Percentiles rank a stretch among this genome's conserved stretches.
These are phyloP conservation scores for Otatea glauca DNA, from an alignment of 176 grass and related monocot genomes.

Conservation along the genomic window DNA sequence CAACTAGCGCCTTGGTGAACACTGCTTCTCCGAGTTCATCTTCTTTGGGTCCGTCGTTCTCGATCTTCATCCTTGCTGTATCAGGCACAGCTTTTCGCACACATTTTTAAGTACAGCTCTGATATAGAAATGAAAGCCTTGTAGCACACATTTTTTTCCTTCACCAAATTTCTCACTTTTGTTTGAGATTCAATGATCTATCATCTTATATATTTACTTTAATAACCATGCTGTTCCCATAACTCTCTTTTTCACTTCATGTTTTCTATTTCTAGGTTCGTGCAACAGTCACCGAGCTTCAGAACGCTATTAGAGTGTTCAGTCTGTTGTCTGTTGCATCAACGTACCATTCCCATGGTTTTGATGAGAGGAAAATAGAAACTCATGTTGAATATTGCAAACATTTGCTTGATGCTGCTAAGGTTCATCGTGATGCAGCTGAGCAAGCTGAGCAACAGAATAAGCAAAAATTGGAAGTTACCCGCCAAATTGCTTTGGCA, in stretches of 20 bases:
- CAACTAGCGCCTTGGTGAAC: too few species aligned
- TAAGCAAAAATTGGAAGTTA: slow-evolving; percentile 87
- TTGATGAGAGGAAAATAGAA: slow-evolving; percentile 96
- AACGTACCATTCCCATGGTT: slow-evolving; percentile 87
- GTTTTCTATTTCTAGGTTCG: slow-evolving; percentile 61
- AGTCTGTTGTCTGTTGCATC: slow-evolving; percentile 75
- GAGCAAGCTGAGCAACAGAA: slow-evolving; percentile 93
- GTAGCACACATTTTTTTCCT: not conserved
- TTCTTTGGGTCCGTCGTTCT: too few species aligned
- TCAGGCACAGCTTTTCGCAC: too few species aligned
- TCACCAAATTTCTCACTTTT: slow-evolving; percentile 19
- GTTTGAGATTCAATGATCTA: not conserved
- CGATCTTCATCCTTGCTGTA: too few species aligned
- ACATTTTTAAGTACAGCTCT: not conserved
- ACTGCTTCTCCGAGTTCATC: too few species aligned
- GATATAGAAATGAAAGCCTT: not conserved
- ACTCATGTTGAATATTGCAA: slow-evolving; percentile 96
- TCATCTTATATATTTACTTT: slow-evolving; percentile 25
- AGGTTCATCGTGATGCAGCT: slow-evolving; percentile 90
- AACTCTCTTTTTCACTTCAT: slow-evolving; percentile 4
- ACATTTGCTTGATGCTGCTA: slow-evolving; percentile 93
- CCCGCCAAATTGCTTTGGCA: slow-evolving; percentile 89
- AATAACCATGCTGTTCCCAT: not conserved
- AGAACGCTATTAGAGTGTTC: slow-evolving; percentile 92
- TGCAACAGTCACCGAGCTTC: slow-evolving; percentile 82